Percentiles rank a stretch among this genome's conserved stretches.
Conservation (phyloP, 257 asterid species). For the Datura wrightii region DNA sequence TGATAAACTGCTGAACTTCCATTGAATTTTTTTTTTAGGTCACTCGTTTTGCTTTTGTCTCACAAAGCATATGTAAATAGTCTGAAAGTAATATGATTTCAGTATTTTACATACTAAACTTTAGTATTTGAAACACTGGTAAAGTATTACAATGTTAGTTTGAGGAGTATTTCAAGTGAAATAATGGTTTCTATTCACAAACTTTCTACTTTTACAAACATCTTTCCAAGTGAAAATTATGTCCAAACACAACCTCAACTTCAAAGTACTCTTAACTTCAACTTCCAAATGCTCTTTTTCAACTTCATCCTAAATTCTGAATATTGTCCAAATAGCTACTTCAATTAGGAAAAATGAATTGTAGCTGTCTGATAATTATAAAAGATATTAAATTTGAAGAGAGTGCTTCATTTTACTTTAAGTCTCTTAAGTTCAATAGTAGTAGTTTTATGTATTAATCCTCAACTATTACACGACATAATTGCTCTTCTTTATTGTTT, state of each 20-base stretch:
- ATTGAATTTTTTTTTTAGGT: not conserved
- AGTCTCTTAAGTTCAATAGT: not conserved
- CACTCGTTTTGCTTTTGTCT: not conserved
- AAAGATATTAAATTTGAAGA: not conserved
- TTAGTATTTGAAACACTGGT: not conserved
- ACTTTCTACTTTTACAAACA: conserved; percentile 7
- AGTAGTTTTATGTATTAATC: not conserved
- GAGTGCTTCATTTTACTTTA: not conserved
- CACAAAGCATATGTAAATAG: not conserved
- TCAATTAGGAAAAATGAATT: not conserved
- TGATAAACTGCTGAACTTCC: conserved; percentile 11
- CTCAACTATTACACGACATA: not conserved
- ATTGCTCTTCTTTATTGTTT: conserved; percentile 5
- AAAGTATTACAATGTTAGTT: not conserved
- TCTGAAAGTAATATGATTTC: not conserved
- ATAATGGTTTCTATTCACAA: conserved; percentile 1
- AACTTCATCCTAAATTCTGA: conserved; percentile 21
- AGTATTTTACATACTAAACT: not conserved
- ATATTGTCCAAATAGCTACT: not conserved
- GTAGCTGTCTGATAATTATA: not conserved
- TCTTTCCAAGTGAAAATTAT: not conserved
- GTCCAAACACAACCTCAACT: not conserved
- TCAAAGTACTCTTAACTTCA: not conserved
- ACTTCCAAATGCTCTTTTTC: not conserved
- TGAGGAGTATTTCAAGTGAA: conserved; percentile 9